These are phyloP conservation scores for Nissolia schottii DNA, from an alignment of 306 rosid species.

Conservation along the genomic window DNA sequence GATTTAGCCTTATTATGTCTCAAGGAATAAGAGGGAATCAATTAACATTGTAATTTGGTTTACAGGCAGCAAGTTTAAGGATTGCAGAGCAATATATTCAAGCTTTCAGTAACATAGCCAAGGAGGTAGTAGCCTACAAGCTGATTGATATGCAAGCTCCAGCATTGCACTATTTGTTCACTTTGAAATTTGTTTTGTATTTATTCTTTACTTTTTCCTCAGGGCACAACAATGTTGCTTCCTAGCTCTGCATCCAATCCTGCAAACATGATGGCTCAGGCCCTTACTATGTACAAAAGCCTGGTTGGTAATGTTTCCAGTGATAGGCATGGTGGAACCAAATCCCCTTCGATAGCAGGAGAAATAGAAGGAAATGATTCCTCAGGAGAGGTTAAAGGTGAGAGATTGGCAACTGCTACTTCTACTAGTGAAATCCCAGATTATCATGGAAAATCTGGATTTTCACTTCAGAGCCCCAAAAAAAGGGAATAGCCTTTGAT, in stretches of 20 bases:
- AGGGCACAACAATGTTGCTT: conserved; percentile 95
- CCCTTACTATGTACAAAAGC: conserved; percentile 83
- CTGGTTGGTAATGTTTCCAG: conserved; percentile 50
- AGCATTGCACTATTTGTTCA: neutral
- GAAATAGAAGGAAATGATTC: conserved; percentile 26
- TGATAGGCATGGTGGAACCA: conserved; percentile 24
- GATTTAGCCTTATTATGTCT: neutral
- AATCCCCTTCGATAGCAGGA: conserved; percentile 25
- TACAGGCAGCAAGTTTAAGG: conserved; percentile 93
- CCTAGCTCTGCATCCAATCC: conserved; percentile 89
- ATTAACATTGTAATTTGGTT: conserved; percentile 29
- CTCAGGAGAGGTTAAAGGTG: conserved; percentile 28
- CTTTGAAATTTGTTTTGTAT: neutral
- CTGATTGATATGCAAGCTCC: neutral
- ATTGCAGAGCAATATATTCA: conserved; percentile 87
- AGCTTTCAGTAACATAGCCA: conserved; percentile 87
- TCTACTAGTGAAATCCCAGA: conserved; percentile 5
- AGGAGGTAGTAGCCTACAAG: conserved; percentile 57
- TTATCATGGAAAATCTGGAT: conserved; percentile 28
- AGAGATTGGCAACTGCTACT: conserved; percentile 11
- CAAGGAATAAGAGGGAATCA: neutral
- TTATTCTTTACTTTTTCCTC: conserved; percentile 12
- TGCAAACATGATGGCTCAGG: conserved; percentile 92
- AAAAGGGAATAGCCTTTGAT: conserved; percentile 30
- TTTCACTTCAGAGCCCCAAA: conserved; percentile 66